Evolutionary conservation across 805 yeast genomes (phyloP).

Genomic region (Sugiyamaella floridensis): DNA sequence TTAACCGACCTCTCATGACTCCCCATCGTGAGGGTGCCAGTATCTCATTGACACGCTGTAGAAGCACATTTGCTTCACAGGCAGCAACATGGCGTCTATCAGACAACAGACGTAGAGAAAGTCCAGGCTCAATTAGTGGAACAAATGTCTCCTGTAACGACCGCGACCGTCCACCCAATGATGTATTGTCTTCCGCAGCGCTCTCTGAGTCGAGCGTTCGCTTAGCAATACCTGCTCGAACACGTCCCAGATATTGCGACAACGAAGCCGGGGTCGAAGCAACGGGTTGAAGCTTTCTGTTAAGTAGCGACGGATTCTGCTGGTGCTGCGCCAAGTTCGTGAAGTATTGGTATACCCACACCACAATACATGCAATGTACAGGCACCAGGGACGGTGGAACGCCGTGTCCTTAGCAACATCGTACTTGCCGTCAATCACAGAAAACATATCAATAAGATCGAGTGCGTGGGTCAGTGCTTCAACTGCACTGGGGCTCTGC

Average conservation of each 20-base stretch:
- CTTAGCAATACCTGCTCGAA: constrained; percentile 10
- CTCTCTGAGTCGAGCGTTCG: not conserved
- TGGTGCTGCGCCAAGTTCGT: not conserved
- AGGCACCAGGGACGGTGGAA: constrained; percentile 23
- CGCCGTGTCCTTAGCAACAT: constrained; percentile 20
- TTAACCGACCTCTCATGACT: constrained; percentile 4
- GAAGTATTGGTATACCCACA: constrained; percentile 17
- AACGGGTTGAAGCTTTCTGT: not conserved
- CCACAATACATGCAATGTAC: constrained; percentile 16
- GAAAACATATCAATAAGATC: constrained; percentile 22
- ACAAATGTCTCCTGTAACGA: not conserved
- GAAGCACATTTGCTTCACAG: constrained; percentile 16
- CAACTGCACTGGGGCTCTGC: constrained; percentile 5
- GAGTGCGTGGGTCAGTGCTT: constrained; percentile 19
- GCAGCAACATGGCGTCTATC: constrained; percentile 4
- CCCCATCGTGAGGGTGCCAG: constrained; percentile 17
- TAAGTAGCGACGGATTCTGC: not conserved
- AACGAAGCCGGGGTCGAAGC: not conserved
- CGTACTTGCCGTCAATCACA: constrained; percentile 14
- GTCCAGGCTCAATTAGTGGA: not conserved
- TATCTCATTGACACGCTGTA: constrained; percentile 8
- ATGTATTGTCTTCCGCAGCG: not conserved
- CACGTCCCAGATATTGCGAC: constrained; percentile 9
- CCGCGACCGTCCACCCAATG: not conserved
- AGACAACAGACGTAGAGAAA: not conserved